A percentile compares a stretch with the other conserved stretches of the same genome.
Conservation (phyloP, 192 early-diverging fungal genomes). For the Rhizoclosmatium sp. region DNA sequence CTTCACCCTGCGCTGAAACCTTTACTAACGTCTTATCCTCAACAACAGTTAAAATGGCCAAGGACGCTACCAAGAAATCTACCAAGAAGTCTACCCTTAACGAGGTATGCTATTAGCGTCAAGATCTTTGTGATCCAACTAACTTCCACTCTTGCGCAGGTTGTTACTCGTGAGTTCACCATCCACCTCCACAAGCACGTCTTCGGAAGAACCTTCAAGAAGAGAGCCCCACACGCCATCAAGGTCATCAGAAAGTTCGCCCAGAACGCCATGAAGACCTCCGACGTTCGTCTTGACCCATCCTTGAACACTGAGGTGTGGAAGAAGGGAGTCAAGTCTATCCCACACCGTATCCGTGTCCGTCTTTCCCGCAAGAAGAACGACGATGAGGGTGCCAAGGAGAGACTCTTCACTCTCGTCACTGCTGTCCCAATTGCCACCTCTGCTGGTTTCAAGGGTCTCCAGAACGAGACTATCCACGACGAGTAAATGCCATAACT, state of each 20-base stretch:
- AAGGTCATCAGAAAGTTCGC: conserved; percentile 94
- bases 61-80: conserved; percentile 38
- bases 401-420: conserved; percentile 98
- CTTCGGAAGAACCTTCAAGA: conserved; percentile 90
- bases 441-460: conserved; percentile 82
- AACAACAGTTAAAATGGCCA: conserved; percentile 27
- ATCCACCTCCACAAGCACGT: conserved; percentile 99
- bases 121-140: background rate
- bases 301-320: conserved; percentile 95
- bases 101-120: conserved; percentile 44
- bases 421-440: conserved; percentile 81
- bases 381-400: conserved; percentile 94
- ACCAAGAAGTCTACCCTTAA: conserved; percentile 59
- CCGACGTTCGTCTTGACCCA: conserved; percentile 96
- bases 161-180: conserved; percentile 98
- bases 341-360: conserved; percentile 95
- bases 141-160: conserved; percentile 37
- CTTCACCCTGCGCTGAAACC: too few relatives aligned
- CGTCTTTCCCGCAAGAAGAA: conserved; percentile 95
- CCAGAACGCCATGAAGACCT: conserved; percentile 91
- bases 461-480: conserved; percentile 38
- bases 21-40: background rate
- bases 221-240: conserved; percentile 94
- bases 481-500: conserved; percentile 25
- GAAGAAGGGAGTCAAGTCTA: conserved; percentile 91